phyloP scores from a whole-genome alignment of 164 flowering plant genomes.

The Dillenia turbinata region DNA sequence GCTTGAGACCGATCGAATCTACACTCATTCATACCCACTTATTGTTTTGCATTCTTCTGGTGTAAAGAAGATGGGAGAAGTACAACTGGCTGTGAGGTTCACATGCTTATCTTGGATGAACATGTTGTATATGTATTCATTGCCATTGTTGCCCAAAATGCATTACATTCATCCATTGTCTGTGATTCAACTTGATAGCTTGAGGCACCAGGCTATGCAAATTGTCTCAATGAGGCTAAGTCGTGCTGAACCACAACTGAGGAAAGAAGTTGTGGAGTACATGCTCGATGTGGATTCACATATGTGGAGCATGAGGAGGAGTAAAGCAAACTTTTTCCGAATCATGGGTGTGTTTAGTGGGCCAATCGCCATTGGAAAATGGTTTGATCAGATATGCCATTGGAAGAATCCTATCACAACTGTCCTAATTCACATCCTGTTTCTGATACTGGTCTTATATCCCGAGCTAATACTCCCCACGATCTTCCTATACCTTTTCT shows the following conservation, averaged over 20 bases:
- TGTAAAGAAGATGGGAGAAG: slow-evolving; percentile 27
- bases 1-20: slow-evolving; percentile 24
- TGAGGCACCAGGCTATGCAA: slow-evolving; percentile 24
- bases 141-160: slow-evolving; percentile 25
- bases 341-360: slow-evolving; percentile 12
- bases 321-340: slow-evolving; percentile 14
- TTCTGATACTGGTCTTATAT: slow-evolving; percentile 6
- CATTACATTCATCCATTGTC: slow-evolving; percentile 25
- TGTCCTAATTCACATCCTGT: slow-evolving; percentile 8
- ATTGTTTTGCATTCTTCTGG: slow-evolving; percentile 26
- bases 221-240: slow-evolving; percentile 17
- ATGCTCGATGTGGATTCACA: slow-evolving; percentile 7
- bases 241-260: slow-evolving; percentile 16
- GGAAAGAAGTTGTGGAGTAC: slow-evolving; percentile 4
- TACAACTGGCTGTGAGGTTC: slow-evolving; percentile 26
- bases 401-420: slow-evolving; percentile 15
- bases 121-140: slow-evolving; percentile 20
- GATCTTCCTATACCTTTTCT: slow-evolving; percentile 12
- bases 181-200: slow-evolving; percentile 16
- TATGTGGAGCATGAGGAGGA: background rate
- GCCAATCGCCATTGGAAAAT: slow-evolving; percentile 4
- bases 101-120: slow-evolving; percentile 21
- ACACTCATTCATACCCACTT: slow-evolving; percentile 26
- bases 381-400: slow-evolving; percentile 14
- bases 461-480: slow-evolving; percentile 14